Evolutionary conservation across 2,329 filamentous ascomycete genomes (phyloP).

Genomic region (Xylaria sp.): DNA sequence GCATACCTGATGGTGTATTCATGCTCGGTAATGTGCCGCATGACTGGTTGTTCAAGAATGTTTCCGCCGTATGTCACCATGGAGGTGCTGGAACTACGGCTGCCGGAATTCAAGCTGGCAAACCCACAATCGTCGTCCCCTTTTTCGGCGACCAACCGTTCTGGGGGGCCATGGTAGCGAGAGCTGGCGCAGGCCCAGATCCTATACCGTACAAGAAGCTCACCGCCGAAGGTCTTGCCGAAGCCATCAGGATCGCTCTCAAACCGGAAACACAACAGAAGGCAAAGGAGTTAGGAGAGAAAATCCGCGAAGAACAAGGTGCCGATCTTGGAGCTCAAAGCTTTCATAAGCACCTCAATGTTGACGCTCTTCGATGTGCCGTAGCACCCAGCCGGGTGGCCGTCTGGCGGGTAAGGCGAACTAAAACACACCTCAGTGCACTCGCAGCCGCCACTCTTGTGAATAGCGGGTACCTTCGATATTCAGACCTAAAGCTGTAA

Average conservation of each 20-base stretch:
- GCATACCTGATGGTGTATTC: conserved; percentile 78
- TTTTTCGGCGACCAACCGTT: conserved; percentile 90
- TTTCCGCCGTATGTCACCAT: conserved; percentile 86
- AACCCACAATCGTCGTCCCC: conserved; percentile 83
- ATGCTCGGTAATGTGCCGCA: conserved; percentile 89
- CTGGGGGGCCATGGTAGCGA: conserved; percentile 81
- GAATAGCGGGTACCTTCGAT: conserved; percentile 70
- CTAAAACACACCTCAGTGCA: conserved; percentile 73
- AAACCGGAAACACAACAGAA: conserved; percentile 68
- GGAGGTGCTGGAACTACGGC: conserved; percentile 90
- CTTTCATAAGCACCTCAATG: conserved; percentile 76
- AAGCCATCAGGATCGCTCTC: conserved; percentile 70
- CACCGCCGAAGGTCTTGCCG: conserved; percentile 72
- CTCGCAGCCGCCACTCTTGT: conserved; percentile 77
- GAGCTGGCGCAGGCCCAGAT: conserved; percentile 75
- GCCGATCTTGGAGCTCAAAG: conserved; percentile 70
- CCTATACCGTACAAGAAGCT: conserved; percentile 76
- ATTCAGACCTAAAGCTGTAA: conserved; percentile 78
- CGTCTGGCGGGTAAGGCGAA: conserved; percentile 78
- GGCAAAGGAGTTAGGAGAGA: conserved; percentile 67
- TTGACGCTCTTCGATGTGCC: conserved; percentile 74
- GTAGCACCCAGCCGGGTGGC: conserved; percentile 75
- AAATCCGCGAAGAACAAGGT: conserved; percentile 74
- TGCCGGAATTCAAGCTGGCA: conserved; percentile 82
- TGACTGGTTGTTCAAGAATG: conserved; percentile 86